phyloP scores from a whole-genome alignment of 1,284 basidiomycete genomes.

The Xerocomus minutiporus region DNA sequence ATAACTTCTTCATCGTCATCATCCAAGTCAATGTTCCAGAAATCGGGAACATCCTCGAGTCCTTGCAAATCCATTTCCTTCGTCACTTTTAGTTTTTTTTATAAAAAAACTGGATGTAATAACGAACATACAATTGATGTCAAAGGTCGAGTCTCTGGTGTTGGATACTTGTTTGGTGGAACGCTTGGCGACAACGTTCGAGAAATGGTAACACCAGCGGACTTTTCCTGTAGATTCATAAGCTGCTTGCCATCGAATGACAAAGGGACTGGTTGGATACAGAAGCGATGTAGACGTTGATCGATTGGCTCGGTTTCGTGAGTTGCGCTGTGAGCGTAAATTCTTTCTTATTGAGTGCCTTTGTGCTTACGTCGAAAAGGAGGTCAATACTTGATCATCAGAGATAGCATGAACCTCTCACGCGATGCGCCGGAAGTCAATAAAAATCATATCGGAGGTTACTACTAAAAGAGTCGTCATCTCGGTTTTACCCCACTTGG shows the following conservation, averaged over 20 bases:
- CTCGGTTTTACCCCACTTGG: slow-evolving; percentile 43
- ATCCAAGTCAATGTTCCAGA: slow-evolving; percentile 56
- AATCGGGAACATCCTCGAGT: slow-evolving; percentile 59
- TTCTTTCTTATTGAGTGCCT: slow-evolving; percentile 50
- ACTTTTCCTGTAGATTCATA: slow-evolving; percentile 51
- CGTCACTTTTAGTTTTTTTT: slow-evolving; percentile 4
- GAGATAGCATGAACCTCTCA: slow-evolving; percentile 34
- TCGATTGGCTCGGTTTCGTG: slow-evolving; percentile 69
- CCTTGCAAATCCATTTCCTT: slow-evolving; percentile 63
- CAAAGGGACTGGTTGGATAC: slow-evolving; percentile 35
- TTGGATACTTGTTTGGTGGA: slow-evolving; percentile 54
- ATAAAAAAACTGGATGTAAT: not conserved
- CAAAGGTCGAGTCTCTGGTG: slow-evolving; percentile 63
- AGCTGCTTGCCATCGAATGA: slow-evolving; percentile 3
- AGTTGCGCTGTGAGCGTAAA: slow-evolving; percentile 57
- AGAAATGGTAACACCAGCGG: slow-evolving; percentile 57
- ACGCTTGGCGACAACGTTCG: slow-evolving; percentile 55
- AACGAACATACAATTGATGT: slow-evolving; percentile 44
- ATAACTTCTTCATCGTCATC: slow-evolving; percentile 19
- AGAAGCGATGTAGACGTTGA: slow-evolving; percentile 59
- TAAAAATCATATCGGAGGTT: slow-evolving; percentile 64
- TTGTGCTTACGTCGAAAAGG: slow-evolving; percentile 48
- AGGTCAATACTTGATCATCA: slow-evolving; percentile 10
- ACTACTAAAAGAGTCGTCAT: slow-evolving; percentile 68
- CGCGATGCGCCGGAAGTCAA: slow-evolving; percentile 76